Conservation (phyloP, 139 green algal species). For the Micractinium sp. region DNA sequence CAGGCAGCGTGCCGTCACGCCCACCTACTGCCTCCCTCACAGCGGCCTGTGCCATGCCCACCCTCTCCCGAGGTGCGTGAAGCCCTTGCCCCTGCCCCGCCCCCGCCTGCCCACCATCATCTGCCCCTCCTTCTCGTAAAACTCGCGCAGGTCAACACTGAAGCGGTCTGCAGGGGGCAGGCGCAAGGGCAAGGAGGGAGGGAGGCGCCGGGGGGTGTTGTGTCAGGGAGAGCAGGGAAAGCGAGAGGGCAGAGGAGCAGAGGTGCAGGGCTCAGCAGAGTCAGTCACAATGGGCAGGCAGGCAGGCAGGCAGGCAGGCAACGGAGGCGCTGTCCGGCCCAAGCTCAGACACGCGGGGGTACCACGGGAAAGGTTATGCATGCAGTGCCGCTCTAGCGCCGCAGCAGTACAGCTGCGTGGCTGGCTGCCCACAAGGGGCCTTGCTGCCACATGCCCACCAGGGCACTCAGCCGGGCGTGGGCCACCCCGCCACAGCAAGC, state of each 20-base stretch:
- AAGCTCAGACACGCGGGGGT: no score
- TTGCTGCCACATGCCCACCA: neutral
- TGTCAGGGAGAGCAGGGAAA: neutral
- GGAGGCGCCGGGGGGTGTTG: no score
- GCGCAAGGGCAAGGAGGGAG: no score
- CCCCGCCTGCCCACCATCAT: conserved; percentile 9
- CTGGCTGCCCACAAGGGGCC: neutral
- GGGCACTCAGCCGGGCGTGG: no score
- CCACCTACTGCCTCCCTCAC: neutral
- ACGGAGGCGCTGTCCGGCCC: neutral
- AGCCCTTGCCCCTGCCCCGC: no score
- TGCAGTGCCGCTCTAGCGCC: no score
- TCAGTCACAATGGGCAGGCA: neutral
- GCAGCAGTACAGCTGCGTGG: neutral
- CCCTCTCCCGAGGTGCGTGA: neutral
- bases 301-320: neutral
- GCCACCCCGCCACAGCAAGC: neutral
- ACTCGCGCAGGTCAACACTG: conserved; percentile 61
- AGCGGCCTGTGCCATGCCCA: neutral
- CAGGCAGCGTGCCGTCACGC: no score
- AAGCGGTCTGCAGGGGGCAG: conserved; percentile 16
- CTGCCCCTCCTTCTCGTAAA: conserved; percentile 61
- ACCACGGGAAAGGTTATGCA: no score
- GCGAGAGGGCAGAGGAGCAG: neutral
- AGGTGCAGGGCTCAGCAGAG: neutral